Evolutionary conservation across 805 yeast species (phyloP), one percentile per base, ranked within the genome.

Genomic region (Cyberlindnera nakhonratchasimensis): DNA sequence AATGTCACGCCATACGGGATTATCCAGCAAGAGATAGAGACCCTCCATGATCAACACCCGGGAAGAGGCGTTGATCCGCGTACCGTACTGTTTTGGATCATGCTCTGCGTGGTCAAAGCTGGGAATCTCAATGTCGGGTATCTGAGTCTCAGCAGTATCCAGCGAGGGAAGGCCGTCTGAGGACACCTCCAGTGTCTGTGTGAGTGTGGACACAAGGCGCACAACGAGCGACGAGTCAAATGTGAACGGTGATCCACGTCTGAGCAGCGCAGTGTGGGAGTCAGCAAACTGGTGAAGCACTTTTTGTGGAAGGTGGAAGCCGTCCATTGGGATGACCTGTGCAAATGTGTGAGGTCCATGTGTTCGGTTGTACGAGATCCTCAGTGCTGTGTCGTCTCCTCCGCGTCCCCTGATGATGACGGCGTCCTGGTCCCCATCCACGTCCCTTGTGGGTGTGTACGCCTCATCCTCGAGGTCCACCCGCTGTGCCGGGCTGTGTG

Each of bases 171-270:
- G 9, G 1, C 38, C 32, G 3, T 43, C 39, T 17, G 42, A 30
- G 10, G 42, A 14, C 2, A 47, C 43, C 4, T 44, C 14, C 5
- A 53, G 19, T 0, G 61, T 56, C 16, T 44, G 41, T 18, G 39
- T 37, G 9, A 57, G 9, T 12, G 35, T 50, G 13, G 33, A 37
- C 12, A 39, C 51, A 12, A 53, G 34, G 17, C 32, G 35, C 3
- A 48, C 51, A 11, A 47, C 20, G 6, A 43, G 38, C 4, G 45
- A 42, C 6, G 56, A 75, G 56, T 90, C 90, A 64, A 90, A 91
- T 0, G 97, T 89, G 52, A 71, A 77, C 2, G 96, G 95, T 0
- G 96, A 83, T 0, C 97, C 97, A 37, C 97, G 71, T 47, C 86
- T 69, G 21, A 64, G 59, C 23, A 78, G 63, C 0, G 95, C 91